Percentiles rank a stretch among this genome's conserved stretches.
phyloP scores from a whole-genome alignment of 257 asterid species.

The Linaria vulgaris region DNA sequence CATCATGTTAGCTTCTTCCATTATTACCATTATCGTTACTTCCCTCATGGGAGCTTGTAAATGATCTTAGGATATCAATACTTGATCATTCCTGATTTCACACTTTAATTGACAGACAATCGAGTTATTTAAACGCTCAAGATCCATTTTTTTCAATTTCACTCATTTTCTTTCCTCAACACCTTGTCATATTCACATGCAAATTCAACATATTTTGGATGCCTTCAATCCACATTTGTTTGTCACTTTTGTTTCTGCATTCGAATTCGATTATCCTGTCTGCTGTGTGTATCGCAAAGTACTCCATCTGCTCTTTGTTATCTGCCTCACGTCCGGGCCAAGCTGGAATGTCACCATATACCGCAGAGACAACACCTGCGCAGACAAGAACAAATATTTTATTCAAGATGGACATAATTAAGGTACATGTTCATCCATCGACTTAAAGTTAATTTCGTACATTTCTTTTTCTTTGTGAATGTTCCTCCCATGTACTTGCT shows the following conservation, averaged over 20 bases:
- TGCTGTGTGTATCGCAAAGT: constrained; percentile 73
- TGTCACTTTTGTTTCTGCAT: constrained; percentile 67
- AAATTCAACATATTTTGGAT: constrained; percentile 69
- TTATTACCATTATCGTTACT: neutral
- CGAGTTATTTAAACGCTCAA: constrained; percentile 14
- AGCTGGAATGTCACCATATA: constrained; percentile 54
- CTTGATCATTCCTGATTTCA: constrained; percentile 16
- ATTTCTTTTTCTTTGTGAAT: constrained; percentile 90
- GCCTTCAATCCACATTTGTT: constrained; percentile 79
- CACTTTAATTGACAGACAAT: neutral
- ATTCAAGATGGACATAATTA: constrained; percentile 4
- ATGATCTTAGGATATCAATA: neutral
- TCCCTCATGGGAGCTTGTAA: constrained; percentile 10
- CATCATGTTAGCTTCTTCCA: constrained; percentile 4
- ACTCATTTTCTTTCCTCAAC: constrained; percentile 14
- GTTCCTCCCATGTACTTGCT: constrained; percentile 92
- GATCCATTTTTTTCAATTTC: constrained; percentile 5
- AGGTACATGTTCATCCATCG: constrained; percentile 8
- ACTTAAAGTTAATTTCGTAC: constrained; percentile 37
- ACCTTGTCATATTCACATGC: constrained; percentile 36
- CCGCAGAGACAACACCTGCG: constrained; percentile 62
- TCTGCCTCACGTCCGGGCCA: constrained; percentile 76
- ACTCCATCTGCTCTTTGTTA: constrained; percentile 49
- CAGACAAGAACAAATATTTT: constrained; percentile 3
- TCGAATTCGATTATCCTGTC: constrained; percentile 79